phyloP scores from a whole-genome alignment of 2,329 filamentous ascomycete species.

The Scytalidium sp. region DNA sequence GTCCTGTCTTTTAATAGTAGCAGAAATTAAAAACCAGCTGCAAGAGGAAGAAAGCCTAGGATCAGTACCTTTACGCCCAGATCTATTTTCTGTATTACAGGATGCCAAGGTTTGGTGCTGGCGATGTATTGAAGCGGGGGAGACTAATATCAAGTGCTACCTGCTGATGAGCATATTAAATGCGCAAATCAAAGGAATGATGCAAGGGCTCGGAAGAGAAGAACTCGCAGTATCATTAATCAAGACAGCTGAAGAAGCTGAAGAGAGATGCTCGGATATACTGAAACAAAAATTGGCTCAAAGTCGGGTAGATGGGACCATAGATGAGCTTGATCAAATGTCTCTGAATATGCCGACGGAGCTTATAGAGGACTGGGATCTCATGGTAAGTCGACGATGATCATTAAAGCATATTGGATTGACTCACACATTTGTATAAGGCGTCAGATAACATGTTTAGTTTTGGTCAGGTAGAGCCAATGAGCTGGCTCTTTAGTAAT shows the following conservation, averaged over 20 bases:
- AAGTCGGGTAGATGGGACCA: constrained; percentile 3
- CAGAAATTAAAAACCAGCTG: constrained; percentile 39
- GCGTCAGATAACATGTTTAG: constrained; percentile 28
- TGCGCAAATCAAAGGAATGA: constrained; percentile 40
- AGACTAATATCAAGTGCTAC: constrained; percentile 41
- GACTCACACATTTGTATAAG: constrained; percentile 15
- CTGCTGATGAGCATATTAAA: constrained; percentile 31
- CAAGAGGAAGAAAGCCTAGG: constrained; percentile 39
- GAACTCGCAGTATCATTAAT: constrained; percentile 33
- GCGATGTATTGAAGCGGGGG: constrained; percentile 35
- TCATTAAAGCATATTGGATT: constrained; percentile 1
- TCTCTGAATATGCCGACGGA: constrained; percentile 23
- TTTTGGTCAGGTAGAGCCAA: constrained; percentile 15
- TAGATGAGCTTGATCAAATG: constrained; percentile 15
- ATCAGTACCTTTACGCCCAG: constrained; percentile 31
- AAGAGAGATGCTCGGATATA: constrained; percentile 29
- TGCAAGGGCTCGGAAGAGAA: constrained; percentile 30
- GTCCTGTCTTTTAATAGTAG: constrained; percentile 32
- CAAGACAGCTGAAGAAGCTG: constrained; percentile 34
- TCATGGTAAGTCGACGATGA: constrained; percentile 31
- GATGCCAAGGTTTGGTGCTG: constrained; percentile 36
- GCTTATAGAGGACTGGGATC: constrained; percentile 38
- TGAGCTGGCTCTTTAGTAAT: constrained; percentile 16
- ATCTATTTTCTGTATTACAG: constrained; percentile 39
- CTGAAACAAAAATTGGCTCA: constrained; percentile 30